A percentile compares a stretch with the other conserved stretches of the same genome.
phyloP scores from a whole-genome alignment of 768 basidiomycete genomes.

The Hydnum rufescens region DNA sequence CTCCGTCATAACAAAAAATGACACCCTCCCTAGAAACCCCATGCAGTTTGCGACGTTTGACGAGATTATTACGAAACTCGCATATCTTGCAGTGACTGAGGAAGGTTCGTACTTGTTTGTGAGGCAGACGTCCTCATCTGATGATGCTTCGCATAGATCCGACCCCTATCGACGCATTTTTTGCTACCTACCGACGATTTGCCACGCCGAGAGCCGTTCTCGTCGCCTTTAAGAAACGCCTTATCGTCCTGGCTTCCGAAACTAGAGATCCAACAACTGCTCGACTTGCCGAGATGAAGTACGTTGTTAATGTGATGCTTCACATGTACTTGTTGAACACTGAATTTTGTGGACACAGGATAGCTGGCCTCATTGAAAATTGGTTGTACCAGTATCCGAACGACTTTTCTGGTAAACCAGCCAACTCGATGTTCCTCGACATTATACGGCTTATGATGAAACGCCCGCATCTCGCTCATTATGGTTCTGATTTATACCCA shows the following conservation, averaged over 20 bases:
- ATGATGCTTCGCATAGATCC: constrained; percentile 35
- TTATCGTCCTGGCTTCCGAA: constrained; percentile 47
- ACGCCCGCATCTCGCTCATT: constrained; percentile 67
- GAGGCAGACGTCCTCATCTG: too few species aligned
- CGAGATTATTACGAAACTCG: constrained; percentile 59
- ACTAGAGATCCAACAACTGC: constrained; percentile 20
- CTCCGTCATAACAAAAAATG: too few species aligned
- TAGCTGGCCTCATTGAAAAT: constrained; percentile 55
- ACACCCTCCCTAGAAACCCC: background rate
- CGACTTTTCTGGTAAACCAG: constrained; percentile 63
- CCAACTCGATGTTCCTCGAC: constrained; percentile 50
- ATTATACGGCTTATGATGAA: constrained; percentile 60
- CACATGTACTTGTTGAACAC: background rate
- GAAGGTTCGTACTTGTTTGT: constrained; percentile 33
- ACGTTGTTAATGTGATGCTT: background rate
- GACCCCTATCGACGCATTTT: constrained; percentile 56
- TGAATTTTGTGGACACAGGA: constrained; percentile 24
- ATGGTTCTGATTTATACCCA: constrained; percentile 64
- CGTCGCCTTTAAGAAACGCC: constrained; percentile 74
- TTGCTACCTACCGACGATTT: constrained; percentile 70
- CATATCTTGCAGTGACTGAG: constrained; percentile 67
- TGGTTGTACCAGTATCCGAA: constrained; percentile 62
- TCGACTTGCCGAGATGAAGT: background rate
- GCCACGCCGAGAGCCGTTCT: constrained; percentile 58
- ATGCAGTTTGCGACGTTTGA: constrained; percentile 59